phyloP scores from a whole-genome alignment of 2,329 filamentous ascomycete genomes.

The Pochonia chlamydosporia region DNA sequence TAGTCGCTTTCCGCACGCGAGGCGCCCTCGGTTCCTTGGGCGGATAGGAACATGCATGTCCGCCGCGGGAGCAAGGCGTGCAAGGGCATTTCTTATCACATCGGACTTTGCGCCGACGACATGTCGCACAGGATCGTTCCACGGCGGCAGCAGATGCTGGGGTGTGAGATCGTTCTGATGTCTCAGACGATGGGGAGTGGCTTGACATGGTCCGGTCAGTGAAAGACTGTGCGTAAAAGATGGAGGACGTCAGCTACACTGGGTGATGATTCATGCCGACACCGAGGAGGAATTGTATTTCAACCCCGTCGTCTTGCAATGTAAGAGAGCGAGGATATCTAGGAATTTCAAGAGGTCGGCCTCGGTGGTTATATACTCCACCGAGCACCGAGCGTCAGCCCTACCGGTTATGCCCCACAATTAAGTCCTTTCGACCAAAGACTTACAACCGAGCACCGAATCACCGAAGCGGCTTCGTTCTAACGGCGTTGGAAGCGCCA shows the following conservation, averaged over 20 bases:
- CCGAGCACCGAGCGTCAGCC: slow-evolving; percentile 1
- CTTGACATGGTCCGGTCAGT: neutral
- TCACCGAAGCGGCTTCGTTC: too few relatives aligned
- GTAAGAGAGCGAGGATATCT: too few relatives aligned
- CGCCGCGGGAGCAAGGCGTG: slow-evolving; percentile 55
- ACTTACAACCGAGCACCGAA: too few relatives aligned
- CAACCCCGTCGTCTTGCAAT: too few relatives aligned
- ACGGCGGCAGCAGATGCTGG: neutral
- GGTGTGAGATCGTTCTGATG: neutral
- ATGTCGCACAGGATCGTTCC: slow-evolving; percentile 33
- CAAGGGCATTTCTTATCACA: slow-evolving; percentile 69
- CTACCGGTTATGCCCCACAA: neutral
- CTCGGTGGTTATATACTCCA: neutral
- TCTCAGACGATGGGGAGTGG: slow-evolving; percentile 1
- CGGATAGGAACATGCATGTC: slow-evolving; percentile 24
- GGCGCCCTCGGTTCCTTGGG: slow-evolving; percentile 17
- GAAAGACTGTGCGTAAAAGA: too few relatives aligned
- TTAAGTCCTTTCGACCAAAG: too few relatives aligned
- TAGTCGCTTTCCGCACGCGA: slow-evolving; percentile 22
- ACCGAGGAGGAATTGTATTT: too few relatives aligned
- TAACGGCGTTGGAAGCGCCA: too few relatives aligned
- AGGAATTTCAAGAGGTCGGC: neutral
- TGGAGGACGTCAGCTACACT: too few relatives aligned
- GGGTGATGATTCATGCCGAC: too few relatives aligned
- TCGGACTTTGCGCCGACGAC: slow-evolving; percentile 55